Percentiles rank a stretch among this genome's conserved stretches.
Evolutionary conservation across 495 filamentous ascomycete species (phyloP).

Genomic region (Podospora didyma): DNA sequence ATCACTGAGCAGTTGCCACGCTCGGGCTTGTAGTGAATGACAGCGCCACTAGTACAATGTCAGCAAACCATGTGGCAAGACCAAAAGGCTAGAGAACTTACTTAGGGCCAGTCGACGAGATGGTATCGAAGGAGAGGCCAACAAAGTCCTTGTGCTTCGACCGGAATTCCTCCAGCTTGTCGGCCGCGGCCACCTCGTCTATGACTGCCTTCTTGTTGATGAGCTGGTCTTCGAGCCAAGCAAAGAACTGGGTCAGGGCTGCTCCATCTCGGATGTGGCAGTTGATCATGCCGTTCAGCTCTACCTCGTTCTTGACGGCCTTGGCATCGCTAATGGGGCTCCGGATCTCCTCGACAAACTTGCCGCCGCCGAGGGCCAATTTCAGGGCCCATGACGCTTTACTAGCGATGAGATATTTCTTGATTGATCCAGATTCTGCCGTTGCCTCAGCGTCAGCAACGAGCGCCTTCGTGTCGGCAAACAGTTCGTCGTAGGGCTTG

Average conservation of each 20-base stretch:
- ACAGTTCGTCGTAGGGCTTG: conserved; percentile 82
- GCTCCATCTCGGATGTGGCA: conserved; percentile 96
- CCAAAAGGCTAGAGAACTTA: conserved; percentile 20
- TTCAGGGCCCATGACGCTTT: conserved; percentile 93
- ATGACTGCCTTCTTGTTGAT: conserved; percentile 65
- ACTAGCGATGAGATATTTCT: conserved; percentile 84
- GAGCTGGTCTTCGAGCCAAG: conserved; percentile 92
- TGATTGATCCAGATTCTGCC: conserved; percentile 29
- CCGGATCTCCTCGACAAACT: conserved; percentile 77
- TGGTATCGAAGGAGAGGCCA: conserved; percentile 91
- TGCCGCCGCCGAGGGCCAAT: conserved; percentile 81
- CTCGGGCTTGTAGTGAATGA: conserved; percentile 97
- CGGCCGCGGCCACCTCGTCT: conserved; percentile 86
- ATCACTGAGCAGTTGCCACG: conserved; percentile 75
- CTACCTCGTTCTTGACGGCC: conserved; percentile 92
- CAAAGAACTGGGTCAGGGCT: conserved; percentile 87
- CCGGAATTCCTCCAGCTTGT: conserved; percentile 82
- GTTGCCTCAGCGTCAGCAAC: conserved; percentile 40
- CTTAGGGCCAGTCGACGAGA: conserved; percentile 92
- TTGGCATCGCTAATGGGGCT: conserved; percentile 93
- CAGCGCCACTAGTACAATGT: conserved; percentile 57
- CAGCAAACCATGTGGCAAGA: background rate
- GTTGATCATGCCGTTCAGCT: conserved; percentile 87
- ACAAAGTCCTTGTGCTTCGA: conserved; percentile 79
- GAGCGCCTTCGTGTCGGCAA: conserved; percentile 67